A percentile compares a stretch with the other conserved stretches of the same genome.
Evolutionary conservation across 257 asterid genomes (phyloP).

Genomic region (Scutellaria barbata): DNA sequence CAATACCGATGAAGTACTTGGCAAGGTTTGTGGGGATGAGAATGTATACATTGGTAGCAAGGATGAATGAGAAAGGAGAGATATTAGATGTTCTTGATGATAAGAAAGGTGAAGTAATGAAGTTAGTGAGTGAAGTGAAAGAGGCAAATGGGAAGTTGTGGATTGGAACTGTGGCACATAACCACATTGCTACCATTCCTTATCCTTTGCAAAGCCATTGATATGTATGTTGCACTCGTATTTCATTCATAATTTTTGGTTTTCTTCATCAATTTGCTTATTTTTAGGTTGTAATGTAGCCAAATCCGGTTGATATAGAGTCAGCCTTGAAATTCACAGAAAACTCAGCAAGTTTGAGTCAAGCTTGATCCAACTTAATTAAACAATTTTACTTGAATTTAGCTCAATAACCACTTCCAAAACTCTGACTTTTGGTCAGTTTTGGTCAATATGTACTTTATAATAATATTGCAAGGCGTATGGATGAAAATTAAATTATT

Average conservation of each 20-base stretch:
- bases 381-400: no score
- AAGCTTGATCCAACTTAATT: no score
- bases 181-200: conserved; percentile 80
- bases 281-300: no score
- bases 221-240: neutral
- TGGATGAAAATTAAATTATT: no score
- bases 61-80: conserved; percentile 62
- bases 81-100: conserved; percentile 89
- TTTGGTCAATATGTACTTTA: no score
- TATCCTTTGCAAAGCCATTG: conserved; percentile 49
- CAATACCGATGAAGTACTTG: conserved; percentile 67
- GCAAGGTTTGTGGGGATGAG: conserved; percentile 71
- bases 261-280: neutral
- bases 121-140: conserved; percentile 87
- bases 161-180: conserved; percentile 97
- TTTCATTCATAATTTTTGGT: neutral
- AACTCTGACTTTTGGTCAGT: no score
- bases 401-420: no score
- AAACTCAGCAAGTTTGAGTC: no score
- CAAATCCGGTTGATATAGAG: no score
- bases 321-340: no score
- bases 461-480: no score
- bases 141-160: conserved; percentile 78
- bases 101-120: conserved; percentile 75
- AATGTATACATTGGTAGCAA: conserved; percentile 75